Percentiles rank a stretch among this genome's conserved stretches.
These are phyloP conservation scores for Carpinus fangiana DNA, from an alignment of 306 rosid genomes.

Conservation along the genomic window DNA sequence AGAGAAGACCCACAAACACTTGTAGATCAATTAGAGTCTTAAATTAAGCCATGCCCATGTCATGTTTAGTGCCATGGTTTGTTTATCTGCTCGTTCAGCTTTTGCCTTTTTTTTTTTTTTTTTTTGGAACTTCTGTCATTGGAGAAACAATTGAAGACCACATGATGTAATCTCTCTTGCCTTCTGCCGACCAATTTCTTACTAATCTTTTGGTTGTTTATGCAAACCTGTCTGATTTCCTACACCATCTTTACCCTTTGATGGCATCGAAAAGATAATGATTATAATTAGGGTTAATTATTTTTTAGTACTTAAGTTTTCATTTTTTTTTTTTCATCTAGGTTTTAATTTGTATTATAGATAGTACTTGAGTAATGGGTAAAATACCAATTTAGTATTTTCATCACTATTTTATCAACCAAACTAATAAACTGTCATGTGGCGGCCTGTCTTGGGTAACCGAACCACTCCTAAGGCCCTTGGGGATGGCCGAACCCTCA, in stretches of 20 bases:
- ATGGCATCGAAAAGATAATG: slow-evolving; percentile 6
- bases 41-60: slow-evolving; percentile 13
- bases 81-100: neutral
- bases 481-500: no score
- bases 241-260: slow-evolving; percentile 13
- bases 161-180: slow-evolving; percentile 20
- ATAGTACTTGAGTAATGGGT: no score
- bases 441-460: no score
- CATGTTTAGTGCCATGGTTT: slow-evolving; percentile 15
- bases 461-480: no score
- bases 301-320: no score
- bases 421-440: no score
- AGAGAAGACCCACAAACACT: neutral
- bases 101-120: no score
- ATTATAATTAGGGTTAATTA: neutral
- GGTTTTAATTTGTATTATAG: no score
- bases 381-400: no score
- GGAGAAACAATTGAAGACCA: neutral
- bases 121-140: neutral
- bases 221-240: slow-evolving; percentile 10
- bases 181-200: slow-evolving; percentile 31
- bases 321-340: no score
- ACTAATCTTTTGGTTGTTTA: slow-evolving; percentile 34
- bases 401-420: no score
- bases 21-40: neutral